Base-by-base conservation (phyloP, 345 rosid species). In the Physaria fendleri region DNA sequence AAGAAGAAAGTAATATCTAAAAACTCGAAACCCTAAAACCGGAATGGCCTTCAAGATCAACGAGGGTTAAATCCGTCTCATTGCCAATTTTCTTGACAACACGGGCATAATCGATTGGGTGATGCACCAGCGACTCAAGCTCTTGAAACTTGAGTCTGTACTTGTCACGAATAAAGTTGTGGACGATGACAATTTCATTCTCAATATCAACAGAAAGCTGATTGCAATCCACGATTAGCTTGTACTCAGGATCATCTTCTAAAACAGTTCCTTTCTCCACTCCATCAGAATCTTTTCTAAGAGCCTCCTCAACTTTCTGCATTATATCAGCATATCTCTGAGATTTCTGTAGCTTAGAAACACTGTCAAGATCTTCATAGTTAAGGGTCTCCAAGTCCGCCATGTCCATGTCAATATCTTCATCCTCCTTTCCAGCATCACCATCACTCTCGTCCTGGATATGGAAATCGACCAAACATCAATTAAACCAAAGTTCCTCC, bases 61-160 rank as follows among this genome's bases (percentile, higher is more conserved):
- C 89, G 56, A 82, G 81, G 17, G 83, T 81, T 61, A 89, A 71
- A 75, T 89, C 97, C 76, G 62, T 72, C 76, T 87, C 93, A 57
- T 84, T 84, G 6, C 85, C 88, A n/a, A 90, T 86, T 69, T 70
- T 80, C 76, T 86, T 86, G 44, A 86, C 95, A 33, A 86, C 88
- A 45, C 84, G 87, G 2, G 93, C 93, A 66, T 90, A 90, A 49
- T 87, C 95, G 85, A n/a, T 83, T 2, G 95, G 87, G 48, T 85
- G 85, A 33, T 76, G 84, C n/a, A 87, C 90, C 2, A 87, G 82
- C 2, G 95, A 84, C 52, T 85, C 93, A 39, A 90, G 95, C 81
- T 90, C 95, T 0, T 81, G 93, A 62, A 90, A 87, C 48, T 82
- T 90, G 63, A 75, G 49, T 0, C 85, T 71, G 68, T 87, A 90